Evolutionary conservation across 768 basidiomycete species (phyloP).

Genomic region (Suillus clintonianus): DNA sequence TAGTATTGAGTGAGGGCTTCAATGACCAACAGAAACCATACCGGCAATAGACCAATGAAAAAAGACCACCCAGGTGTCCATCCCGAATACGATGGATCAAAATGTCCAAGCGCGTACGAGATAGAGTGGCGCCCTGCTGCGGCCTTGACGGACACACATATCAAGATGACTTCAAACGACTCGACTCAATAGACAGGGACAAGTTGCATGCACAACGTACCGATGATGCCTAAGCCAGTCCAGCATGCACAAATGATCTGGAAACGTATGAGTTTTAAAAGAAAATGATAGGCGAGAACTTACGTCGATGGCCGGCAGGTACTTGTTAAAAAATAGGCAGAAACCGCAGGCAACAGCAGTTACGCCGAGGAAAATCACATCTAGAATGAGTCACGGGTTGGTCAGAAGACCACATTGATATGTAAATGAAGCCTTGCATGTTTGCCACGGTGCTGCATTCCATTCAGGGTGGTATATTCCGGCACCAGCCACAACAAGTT

Average conservation of each 20-base stretch:
- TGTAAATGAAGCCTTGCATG: conserved; percentile 37
- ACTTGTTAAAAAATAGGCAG: conserved; percentile 57
- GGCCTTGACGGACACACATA: conserved; percentile 61
- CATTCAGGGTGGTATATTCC: conserved; percentile 61
- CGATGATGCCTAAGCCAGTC: conserved; percentile 61
- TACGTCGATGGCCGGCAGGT: conserved; percentile 53
- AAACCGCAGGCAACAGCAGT: conserved; percentile 48
- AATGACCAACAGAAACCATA: conserved; percentile 19
- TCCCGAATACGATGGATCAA: conserved; percentile 59
- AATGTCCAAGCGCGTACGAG: conserved; percentile 57
- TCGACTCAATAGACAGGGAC: conserved; percentile 8
- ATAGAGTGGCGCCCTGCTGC: conserved; percentile 55
- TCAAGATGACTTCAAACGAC: conserved; percentile 47
- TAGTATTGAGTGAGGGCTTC: neutral
- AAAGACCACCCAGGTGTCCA: conserved; percentile 72
- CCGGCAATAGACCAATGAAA: conserved; percentile 63
- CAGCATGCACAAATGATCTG: conserved; percentile 62
- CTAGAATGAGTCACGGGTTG: conserved; percentile 21
- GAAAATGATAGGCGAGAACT: conserved; percentile 5
- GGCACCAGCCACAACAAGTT: conserved; percentile 59
- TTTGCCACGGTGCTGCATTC: conserved; percentile 61
- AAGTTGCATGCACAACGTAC: conserved; percentile 26
- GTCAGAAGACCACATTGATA: conserved; percentile 5
- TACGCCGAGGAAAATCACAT: conserved; percentile 61
- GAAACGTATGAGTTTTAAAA: conserved; percentile 4